phyloP scores from a whole-genome alignment of 306 rosid species.

The Astragalus glycyphyllos region DNA sequence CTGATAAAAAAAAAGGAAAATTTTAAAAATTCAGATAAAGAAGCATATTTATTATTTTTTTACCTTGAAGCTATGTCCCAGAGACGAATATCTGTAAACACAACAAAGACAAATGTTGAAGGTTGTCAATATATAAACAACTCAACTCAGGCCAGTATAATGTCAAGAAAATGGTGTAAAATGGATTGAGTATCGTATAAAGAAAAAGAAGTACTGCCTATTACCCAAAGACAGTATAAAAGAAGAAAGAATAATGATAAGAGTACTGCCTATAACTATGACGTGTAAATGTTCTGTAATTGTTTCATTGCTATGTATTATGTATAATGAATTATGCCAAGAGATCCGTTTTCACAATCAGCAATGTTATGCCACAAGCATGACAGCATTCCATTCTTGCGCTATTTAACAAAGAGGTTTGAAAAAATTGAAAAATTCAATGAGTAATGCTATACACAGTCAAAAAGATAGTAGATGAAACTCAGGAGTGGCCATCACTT shows the following conservation, averaged over 20 bases:
- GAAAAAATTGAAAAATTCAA: slow-evolving; percentile 2
- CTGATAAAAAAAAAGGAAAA: slow-evolving; percentile 1
- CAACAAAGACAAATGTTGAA: slow-evolving; percentile 20
- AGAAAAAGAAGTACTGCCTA: neutral
- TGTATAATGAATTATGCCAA: slow-evolving; percentile 2
- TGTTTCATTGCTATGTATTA: neutral
- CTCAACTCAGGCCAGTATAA: neutral
- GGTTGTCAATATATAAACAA: neutral
- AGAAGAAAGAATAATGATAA: neutral
- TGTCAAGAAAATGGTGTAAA: slow-evolving; percentile 6
- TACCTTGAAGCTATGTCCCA: slow-evolving; percentile 95
- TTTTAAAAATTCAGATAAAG: neutral
- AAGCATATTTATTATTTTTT: neutral
- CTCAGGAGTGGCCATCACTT: too few relatives aligned
- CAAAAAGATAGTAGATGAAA: neutral
- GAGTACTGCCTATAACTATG: too few relatives aligned
- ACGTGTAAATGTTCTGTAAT: neutral
- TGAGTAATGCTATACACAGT: neutral
- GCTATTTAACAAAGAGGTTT: neutral
- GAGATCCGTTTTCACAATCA: slow-evolving; percentile 11
- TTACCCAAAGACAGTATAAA: too few relatives aligned
- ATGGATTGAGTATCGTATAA: neutral
- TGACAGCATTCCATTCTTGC: neutral
- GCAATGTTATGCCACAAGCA: neutral
- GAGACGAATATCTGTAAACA: slow-evolving; percentile 83